A percentile compares a stretch with the other conserved stretches of the same genome.
phyloP scores from a whole-genome alignment of 2,329 filamentous ascomycete genomes.

The Sordariomycetes sp. region DNA sequence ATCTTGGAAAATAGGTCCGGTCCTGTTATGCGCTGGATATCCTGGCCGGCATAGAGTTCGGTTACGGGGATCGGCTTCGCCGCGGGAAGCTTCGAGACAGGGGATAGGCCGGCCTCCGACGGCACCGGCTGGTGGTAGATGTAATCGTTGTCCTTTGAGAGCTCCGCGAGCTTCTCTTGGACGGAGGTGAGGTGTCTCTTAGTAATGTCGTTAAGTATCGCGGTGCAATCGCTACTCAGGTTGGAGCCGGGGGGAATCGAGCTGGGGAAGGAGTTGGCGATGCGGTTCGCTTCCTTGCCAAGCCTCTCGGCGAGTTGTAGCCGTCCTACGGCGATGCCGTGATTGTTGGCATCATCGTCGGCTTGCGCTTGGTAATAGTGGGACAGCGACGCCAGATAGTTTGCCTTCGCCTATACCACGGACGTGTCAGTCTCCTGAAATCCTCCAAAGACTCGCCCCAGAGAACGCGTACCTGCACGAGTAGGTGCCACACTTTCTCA shows the following conservation, averaged over 20 bases:
- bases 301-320: conserved; percentile 69
- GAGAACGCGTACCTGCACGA: conserved; percentile 55
- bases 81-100: conserved; percentile 82
- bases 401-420: conserved; percentile 52
- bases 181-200: conserved; percentile 72
- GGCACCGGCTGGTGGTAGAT: conserved; percentile 94
- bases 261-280: conserved; percentile 68
- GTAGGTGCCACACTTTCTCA: conserved; percentile 81
- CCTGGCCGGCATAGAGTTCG: conserved; percentile 91
- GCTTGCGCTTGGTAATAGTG: conserved; percentile 90
- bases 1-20: conserved; percentile 96
- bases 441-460: neutral
- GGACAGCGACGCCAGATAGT: conserved; percentile 70
- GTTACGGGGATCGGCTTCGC: conserved; percentile 95
- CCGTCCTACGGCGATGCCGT: conserved; percentile 73
- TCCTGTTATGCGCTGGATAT: conserved; percentile 92
- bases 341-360: conserved; percentile 77
- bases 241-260: conserved; percentile 73
- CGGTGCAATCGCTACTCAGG: conserved; percentile 64
- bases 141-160: conserved; percentile 90
- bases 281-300: conserved; percentile 64
- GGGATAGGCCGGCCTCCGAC: conserved; percentile 65
- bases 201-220: conserved; percentile 62
- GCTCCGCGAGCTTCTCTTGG: conserved; percentile 64
- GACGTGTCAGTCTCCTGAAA: neutral